Percentiles rank a stretch among this genome's conserved stretches.
Evolutionary conservation across 2,329 filamentous ascomycete species (phyloP).

Genomic region (Paracamarosporium sp.): DNA sequence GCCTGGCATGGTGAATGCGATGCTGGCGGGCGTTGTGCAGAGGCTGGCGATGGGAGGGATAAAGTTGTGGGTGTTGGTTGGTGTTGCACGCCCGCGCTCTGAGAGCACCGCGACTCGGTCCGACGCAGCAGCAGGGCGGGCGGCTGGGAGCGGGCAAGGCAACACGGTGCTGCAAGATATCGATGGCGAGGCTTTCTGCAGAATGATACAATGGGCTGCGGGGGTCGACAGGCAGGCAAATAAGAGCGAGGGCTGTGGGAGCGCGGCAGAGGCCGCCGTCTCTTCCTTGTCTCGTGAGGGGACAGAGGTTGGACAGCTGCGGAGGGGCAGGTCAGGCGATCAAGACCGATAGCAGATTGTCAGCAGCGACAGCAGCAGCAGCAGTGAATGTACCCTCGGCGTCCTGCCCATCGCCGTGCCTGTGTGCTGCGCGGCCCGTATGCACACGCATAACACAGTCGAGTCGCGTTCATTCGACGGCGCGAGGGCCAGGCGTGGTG

Average conservation of each 20-base stretch:
- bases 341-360: constrained; percentile 15
- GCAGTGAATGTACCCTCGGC: too few relatives aligned
- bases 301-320: constrained; percentile 14
- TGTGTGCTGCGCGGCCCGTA: not conserved
- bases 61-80: constrained; percentile 19
- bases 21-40: constrained; percentile 34
- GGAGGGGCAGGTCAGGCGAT: constrained; percentile 33
- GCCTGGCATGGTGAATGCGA: constrained; percentile 22
- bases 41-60: constrained; percentile 24
- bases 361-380: not conserved
- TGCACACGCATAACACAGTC: constrained; percentile 43
- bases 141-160: too few relatives aligned
- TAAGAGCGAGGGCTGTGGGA: not conserved
- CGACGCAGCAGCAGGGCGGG: too few relatives aligned
- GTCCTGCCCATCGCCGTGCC: too few relatives aligned
- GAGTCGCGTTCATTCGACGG: constrained; percentile 36
- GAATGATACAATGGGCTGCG: constrained; percentile 14
- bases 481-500: constrained; percentile 22
- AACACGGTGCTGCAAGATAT: not conserved
- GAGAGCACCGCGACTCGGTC: too few relatives aligned
- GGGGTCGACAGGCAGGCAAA: not conserved
- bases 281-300: constrained; percentile 28
- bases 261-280: constrained; percentile 15
- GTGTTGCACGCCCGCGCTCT: constrained; percentile 15
- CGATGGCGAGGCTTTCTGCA: constrained; percentile 4